Conservation (phyloP, 352 stramenopile genomes). For the Peronospora tabacina region DNA sequence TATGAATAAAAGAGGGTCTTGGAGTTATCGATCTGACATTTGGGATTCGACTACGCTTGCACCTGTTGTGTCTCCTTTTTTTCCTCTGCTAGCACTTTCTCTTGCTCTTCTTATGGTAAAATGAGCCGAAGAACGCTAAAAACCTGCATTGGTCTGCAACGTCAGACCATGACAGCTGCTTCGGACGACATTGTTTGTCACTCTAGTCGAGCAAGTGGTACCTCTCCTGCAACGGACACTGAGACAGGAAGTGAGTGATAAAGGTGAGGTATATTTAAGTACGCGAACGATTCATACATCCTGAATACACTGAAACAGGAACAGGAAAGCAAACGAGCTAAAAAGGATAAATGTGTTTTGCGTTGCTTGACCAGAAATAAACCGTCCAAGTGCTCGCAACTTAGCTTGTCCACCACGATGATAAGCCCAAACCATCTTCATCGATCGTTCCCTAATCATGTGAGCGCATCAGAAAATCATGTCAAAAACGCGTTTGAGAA, state of each 20-base stretch:
- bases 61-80: constrained; percentile 13
- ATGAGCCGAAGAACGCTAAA: constrained; percentile 27
- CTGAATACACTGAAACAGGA: constrained; percentile 1
- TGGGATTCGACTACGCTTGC: constrained; percentile 13
- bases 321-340: constrained; percentile 3
- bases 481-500: not conserved
- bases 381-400: not conserved
- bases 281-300: no score
- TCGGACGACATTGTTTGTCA: constrained; percentile 8
- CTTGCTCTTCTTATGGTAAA: constrained; percentile 43
- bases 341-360: constrained; percentile 10
- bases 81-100: constrained; percentile 24
- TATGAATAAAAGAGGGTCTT: no score
- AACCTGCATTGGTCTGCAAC: constrained; percentile 41
- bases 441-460: constrained; percentile 74
- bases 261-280: no score
- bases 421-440: constrained; percentile 74
- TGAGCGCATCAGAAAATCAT: not conserved
- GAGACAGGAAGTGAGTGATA: no score
- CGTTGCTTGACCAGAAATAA: constrained; percentile 8
- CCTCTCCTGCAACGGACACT: constrained; percentile 19
- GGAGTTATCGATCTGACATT: no score
- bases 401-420: constrained; percentile 71
- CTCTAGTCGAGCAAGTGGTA: no score
- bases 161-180: constrained; percentile 31